These are phyloP conservation scores for Solanum chilense DNA, from an alignment of 257 asterid genomes.

Conservation along the genomic window DNA sequence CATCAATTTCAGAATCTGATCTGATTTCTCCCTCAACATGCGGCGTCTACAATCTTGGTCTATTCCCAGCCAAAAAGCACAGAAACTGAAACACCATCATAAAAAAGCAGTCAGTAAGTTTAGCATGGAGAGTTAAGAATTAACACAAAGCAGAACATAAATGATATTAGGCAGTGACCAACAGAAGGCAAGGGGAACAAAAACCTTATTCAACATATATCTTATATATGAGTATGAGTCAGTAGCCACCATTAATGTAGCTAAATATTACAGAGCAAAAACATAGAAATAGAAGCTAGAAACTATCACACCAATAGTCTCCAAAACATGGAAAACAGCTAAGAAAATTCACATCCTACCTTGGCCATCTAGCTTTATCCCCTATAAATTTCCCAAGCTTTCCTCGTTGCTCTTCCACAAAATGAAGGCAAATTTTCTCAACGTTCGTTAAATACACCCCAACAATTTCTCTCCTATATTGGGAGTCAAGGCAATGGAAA, in stretches of 20 bases:
- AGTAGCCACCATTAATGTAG: background rate
- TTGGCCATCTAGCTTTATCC: slow-evolving; percentile 84
- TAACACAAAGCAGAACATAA: background rate
- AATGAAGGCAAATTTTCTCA: slow-evolving; percentile 79
- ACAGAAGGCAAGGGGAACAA: background rate
- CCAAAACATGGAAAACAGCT: background rate
- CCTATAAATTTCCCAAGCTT: slow-evolving; percentile 73
- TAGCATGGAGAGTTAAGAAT: background rate
- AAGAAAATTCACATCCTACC: slow-evolving; percentile 35
- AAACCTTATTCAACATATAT: background rate
- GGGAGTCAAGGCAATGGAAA: slow-evolving; percentile 80
- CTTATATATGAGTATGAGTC: background rate
- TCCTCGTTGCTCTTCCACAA: slow-evolving; percentile 65
- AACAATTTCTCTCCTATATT: slow-evolving; percentile 85
- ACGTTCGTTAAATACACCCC: slow-evolving; percentile 84
- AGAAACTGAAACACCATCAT: slow-evolving; percentile 43
- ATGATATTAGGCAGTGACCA: background rate
- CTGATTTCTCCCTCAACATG: slow-evolving; percentile 75
- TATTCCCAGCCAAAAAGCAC: slow-evolving; percentile 75
- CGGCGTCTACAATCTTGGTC: slow-evolving; percentile 47
- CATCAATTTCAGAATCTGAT: slow-evolving; percentile 58
- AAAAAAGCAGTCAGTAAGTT: background rate
- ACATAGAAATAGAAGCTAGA: background rate
- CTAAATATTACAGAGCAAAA: background rate
- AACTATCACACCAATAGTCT: background rate